Base-by-base conservation (phyloP, 345 rosid genomes). In the Populus nigra region DNA sequence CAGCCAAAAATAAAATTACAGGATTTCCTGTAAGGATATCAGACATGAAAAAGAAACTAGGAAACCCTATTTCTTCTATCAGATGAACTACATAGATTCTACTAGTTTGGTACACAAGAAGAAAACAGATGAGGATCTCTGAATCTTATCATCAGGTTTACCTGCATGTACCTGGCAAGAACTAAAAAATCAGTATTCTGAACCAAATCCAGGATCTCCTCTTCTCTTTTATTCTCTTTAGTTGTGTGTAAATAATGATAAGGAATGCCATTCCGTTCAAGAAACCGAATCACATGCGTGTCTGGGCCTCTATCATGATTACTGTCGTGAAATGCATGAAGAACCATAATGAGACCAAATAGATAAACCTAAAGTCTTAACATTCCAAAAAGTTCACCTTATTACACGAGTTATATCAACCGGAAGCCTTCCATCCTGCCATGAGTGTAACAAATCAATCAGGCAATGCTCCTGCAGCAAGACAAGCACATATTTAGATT, bases 151-250 rank as follows among this genome's bases (percentile, higher is more conserved):
- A 70, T 45, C 50, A 77, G 68, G 78, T 78, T 88, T 87, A 96
- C 99, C 98, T 96, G 99, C 98, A 96, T 96, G 84, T 96, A 96
- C 86, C 98, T 92, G 68, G 98, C 99, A 39, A 93, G 98, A 70
- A 96, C 95, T 74, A 96, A 68, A 80, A 96, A 96, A 83, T 96
- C 97, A 9, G 97, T 96, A 81, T 86, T 83, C 86, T 85, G 88
- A 41, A 93, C 93, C 90, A 96, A 84, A 63, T 87, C 92, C 87
- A 93, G 80, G 73, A 92, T 90, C 86, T 93, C 94, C 68, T 74
- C 88, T 79, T 93, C 99, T 82, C 91, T 87, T 77, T 90, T 81
- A 71, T 88, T 85, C 68, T 88, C 94, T 38, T 84, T 73, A 57
- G 84, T 87, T 74, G 91, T 88, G 20, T 47, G 75, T 85, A 96